These are phyloP conservation scores for Cephalotrichum gorgonifer DNA, from an alignment of 2,329 filamentous ascomycete species.

Conservation along the genomic window DNA sequence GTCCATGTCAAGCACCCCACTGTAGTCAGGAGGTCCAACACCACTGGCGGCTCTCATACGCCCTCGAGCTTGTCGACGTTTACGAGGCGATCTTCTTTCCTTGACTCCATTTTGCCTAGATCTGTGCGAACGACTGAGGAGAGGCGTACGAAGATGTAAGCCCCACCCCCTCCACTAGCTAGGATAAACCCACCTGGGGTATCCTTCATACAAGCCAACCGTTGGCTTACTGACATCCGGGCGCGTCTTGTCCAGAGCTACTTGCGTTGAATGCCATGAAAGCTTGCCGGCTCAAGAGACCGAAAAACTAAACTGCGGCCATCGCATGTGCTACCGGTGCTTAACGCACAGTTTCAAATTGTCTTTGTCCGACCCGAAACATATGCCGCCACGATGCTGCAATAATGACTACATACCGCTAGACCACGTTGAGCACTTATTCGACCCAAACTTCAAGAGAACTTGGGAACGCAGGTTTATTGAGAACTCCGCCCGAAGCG, in stretches of 20 bases:
- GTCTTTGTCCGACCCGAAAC: constrained; percentile 64
- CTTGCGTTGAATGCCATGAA: constrained; percentile 65
- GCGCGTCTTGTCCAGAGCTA: constrained; percentile 38
- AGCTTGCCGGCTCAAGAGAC: constrained; percentile 53
- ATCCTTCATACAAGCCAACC: neutral
- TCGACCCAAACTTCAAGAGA: constrained; percentile 64
- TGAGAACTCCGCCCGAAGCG: constrained; percentile 64
- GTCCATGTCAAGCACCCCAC: constrained; percentile 1
- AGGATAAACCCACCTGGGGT: neutral
- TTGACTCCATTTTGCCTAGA: neutral
- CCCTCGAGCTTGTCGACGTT: constrained; percentile 4
- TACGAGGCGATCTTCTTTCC: neutral
- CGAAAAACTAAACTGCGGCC: constrained; percentile 65
- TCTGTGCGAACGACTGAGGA: neutral
- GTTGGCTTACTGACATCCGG: constrained; percentile 1
- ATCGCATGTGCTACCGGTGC: constrained; percentile 72
- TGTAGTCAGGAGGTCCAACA: constrained; percentile 4
- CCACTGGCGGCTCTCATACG: neutral
- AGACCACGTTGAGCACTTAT: constrained; percentile 65
- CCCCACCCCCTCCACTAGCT: neutral
- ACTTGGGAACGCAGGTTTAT: constrained; percentile 73
- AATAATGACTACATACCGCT: constrained; percentile 64
- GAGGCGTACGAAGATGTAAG: neutral
- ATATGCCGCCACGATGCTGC: constrained; percentile 83
- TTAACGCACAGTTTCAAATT: constrained; percentile 64